Base-by-base conservation (phyloP, 1,284 basidiomycete species). In the Chondrostereum purpureum region DNA sequence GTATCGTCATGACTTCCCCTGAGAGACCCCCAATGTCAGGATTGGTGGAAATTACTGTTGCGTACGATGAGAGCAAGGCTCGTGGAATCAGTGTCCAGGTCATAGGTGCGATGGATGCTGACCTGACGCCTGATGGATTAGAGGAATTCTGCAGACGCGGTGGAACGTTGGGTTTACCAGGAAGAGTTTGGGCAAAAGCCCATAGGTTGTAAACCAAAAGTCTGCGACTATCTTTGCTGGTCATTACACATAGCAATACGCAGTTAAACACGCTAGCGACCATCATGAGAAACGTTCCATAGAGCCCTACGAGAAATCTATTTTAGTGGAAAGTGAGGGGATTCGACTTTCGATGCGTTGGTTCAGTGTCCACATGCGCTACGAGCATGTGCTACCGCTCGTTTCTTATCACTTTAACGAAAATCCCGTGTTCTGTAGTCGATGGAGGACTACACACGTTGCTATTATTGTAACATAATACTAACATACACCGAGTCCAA, bases 1-100 rank as follows among this genome's bases (percentile, higher is more conserved):
- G 56, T 45, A 69, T 74, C 43, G 58, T 72, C 14, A 75, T 76
- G 70, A 75, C 72, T 22, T 69, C 72, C 40, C 80, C 79, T 2
- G 78, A 82, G 56, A 69, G 73, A 24, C 69, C 76, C 3, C 78
- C 78, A 1, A 77, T 80, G 39, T 72, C 76, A 14, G 79, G 80
- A 8, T 62, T 79, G 20, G 73, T 82, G 13, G 73, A 77, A 51
- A 75, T 80, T 20, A 61, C 68, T 3, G 72, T 83, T 0, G 56
- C 66, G 11, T 73, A 74, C 52, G 78, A 79, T 53, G 70, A 75
- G 51, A 66, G 58, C 16, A 67, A 66, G 36, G 65, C 70, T 4
- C 63, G 73, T 19, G 80, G 80, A 0, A 61, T 82, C 11, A 61
- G 64, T 17, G 69, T 83, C 2, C 72, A 75, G 33, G 59, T 83